Conservation (phyloP, 495 filamentous ascomycete species). For the Penicillium alfredii region DNA sequence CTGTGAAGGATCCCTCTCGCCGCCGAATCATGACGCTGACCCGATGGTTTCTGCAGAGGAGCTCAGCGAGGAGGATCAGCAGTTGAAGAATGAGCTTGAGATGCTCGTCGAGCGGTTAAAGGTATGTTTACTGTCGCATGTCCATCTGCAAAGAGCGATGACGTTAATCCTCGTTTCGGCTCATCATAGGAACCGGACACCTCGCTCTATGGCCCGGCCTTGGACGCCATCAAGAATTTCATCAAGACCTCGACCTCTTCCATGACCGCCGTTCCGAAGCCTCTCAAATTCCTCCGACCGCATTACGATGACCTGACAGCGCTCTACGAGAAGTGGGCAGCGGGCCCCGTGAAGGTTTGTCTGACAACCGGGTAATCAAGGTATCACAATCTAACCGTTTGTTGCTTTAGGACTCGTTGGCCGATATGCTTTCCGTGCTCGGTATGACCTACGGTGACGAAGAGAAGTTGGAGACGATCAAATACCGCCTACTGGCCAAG, state of each 20-base stretch:
- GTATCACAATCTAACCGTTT: conserved; percentile 7
- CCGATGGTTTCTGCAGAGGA: conserved; percentile 55
- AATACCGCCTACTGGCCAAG: conserved; percentile 85
- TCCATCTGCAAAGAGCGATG: conserved; percentile 9
- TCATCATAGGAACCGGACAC: conserved; percentile 69
- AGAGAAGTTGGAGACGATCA: conserved; percentile 88
- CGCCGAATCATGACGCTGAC: conserved; percentile 7
- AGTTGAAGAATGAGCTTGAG: conserved; percentile 95
- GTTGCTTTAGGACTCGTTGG: conserved; percentile 60
- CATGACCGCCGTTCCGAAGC: conserved; percentile 98
- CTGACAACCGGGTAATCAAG: background rate
- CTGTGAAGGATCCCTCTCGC: background rate
- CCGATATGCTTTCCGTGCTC: conserved; percentile 93
- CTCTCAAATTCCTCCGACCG: conserved; percentile 93
- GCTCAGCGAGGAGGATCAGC: conserved; percentile 94
- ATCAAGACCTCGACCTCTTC: conserved; percentile 99
- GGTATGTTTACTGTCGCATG: conserved; percentile 44
- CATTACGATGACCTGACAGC: conserved; percentile 84
- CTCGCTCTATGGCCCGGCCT: conserved; percentile 80
- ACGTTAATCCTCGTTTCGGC: conserved; percentile 22
- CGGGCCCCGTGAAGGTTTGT: conserved; percentile 71
- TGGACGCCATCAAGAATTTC: conserved; percentile 92
- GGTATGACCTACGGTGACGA: conserved; percentile 99
- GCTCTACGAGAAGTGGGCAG: conserved; percentile 82
- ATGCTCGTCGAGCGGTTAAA: conserved; percentile 95